Percentiles rank a stretch among this genome's conserved stretches.
phyloP scores from a whole-genome alignment of 768 basidiomycete genomes.

The Phlegmacium glaucopus region DNA sequence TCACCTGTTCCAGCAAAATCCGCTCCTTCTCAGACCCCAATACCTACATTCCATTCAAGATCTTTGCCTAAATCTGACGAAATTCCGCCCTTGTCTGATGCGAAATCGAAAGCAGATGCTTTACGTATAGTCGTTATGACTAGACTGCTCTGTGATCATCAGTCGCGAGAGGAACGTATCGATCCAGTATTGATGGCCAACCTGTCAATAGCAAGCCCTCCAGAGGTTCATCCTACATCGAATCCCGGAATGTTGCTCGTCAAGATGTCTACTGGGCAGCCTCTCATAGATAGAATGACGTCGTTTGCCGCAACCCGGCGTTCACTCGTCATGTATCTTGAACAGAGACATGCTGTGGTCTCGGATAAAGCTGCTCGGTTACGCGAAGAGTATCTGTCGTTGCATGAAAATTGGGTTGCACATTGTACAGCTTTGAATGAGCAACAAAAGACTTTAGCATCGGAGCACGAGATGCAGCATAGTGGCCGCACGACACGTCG shows the following conservation, averaged over 20 bases:
- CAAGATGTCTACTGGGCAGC: constrained; percentile 40
- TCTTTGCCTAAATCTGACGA: constrained; percentile 21
- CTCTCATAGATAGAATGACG: constrained; percentile 30
- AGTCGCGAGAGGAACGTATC: constrained; percentile 60
- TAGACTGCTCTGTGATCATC: constrained; percentile 54
- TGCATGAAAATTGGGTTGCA: constrained; percentile 70
- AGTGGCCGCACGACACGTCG: constrained; percentile 68
- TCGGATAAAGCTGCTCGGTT: constrained; percentile 54
- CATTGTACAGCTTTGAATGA: constrained; percentile 72
- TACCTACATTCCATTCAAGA: constrained; percentile 4
- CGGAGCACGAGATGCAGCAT: constrained; percentile 39
- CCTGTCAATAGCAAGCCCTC: constrained; percentile 36
- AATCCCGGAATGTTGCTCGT: constrained; percentile 43
- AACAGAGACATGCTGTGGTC: constrained; percentile 45
- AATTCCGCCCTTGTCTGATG: constrained; percentile 35
- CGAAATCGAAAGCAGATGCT: constrained; percentile 53
- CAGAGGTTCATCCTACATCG: constrained; percentile 25
- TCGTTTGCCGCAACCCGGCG: constrained; percentile 40
- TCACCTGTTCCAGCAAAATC: background rate
- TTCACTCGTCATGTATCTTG: constrained; percentile 53
- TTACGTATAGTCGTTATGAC: constrained; percentile 62
- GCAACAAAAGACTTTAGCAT: constrained; percentile 39
- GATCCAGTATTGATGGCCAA: constrained; percentile 64
- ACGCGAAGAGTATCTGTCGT: constrained; percentile 59
- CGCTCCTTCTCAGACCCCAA: constrained; percentile 1